phyloP scores from a whole-genome alignment of 306 rosid species.

The Hylodesmum podocarpum region DNA sequence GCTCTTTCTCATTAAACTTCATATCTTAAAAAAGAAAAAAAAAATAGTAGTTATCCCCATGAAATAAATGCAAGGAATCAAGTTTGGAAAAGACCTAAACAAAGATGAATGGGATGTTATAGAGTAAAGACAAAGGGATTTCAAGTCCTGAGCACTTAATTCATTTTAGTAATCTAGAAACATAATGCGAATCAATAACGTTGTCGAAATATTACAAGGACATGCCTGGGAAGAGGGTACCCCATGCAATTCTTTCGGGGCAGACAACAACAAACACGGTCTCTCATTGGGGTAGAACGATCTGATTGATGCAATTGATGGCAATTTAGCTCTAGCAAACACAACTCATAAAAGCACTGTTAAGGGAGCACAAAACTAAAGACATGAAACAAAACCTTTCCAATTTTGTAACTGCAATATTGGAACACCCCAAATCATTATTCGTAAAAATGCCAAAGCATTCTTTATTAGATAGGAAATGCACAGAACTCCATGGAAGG shows the following conservation, averaged over 20 bases:
- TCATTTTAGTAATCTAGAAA: not conserved
- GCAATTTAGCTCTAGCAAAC: constrained; percentile 33
- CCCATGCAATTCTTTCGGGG: constrained; percentile 40
- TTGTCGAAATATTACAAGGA: constrained; percentile 29
- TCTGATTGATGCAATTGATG: constrained; percentile 65
- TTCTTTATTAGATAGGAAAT: not conserved
- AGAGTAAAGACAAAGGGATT: constrained; percentile 35
- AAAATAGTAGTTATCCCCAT: not conserved
- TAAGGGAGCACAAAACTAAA: constrained; percentile 34
- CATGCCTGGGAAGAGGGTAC: constrained; percentile 23
- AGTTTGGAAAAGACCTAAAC: constrained; percentile 20
- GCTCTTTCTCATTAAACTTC: not conserved
- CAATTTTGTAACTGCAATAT: constrained; percentile 18
- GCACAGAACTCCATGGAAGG: not conserved
- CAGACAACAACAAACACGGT: constrained; percentile 42
- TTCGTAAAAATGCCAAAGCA: constrained; percentile 21
- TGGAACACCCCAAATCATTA: constrained; percentile 22
- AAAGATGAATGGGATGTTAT: constrained; percentile 3
- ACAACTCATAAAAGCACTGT: constrained; percentile 31
- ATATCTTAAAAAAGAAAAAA: not conserved
- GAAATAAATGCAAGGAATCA: not conserved
- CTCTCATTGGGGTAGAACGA: constrained; percentile 54
- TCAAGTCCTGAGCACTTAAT: not conserved
- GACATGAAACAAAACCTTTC: constrained; percentile 50
- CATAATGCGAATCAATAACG: constrained; percentile 2